phyloP scores from a whole-genome alignment of 169 alveolate species.

The Perkinsus marinus region DNA sequence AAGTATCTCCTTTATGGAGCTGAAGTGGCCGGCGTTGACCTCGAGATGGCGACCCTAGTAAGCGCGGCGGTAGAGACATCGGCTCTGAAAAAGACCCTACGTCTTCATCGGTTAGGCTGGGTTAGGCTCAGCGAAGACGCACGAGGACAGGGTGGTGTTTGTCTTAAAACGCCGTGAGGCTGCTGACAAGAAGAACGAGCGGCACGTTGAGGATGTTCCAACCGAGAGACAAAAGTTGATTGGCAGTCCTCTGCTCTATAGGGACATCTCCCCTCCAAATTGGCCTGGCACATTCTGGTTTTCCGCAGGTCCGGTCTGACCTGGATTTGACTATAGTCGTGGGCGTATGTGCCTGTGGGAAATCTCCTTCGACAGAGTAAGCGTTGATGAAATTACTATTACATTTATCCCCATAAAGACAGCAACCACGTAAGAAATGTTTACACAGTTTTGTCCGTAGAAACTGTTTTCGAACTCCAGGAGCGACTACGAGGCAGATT shows the following conservation, averaged over 20 bases:
- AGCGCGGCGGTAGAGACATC: too few species aligned
- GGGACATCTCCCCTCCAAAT: not conserved
- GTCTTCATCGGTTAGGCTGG: too few species aligned
- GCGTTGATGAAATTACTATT: not conserved
- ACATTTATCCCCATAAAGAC: not conserved
- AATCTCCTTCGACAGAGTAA: not conserved
- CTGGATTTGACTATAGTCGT: not conserved
- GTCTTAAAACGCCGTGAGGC: too few species aligned
- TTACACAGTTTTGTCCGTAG: not conserved
- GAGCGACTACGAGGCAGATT: not conserved
- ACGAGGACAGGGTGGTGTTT: too few species aligned
- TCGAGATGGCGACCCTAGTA: too few species aligned
- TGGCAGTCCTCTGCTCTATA: not conserved
- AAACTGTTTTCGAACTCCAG: not conserved
- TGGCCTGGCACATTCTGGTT: not conserved
- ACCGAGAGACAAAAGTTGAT: too few species aligned
- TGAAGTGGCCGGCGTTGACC: too few species aligned
- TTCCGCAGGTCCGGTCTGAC: not conserved
- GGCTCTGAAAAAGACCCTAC: too few species aligned
- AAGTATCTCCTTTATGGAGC: too few species aligned
- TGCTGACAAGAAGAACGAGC: too few species aligned
- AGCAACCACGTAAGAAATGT: not conserved
- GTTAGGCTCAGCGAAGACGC: too few species aligned
- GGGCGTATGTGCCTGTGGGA: not conserved
- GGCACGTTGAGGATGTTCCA: too few species aligned